phyloP scores from a whole-genome alignment of 2,329 filamentous ascomycete genomes.

The Chalara sp. region DNA sequence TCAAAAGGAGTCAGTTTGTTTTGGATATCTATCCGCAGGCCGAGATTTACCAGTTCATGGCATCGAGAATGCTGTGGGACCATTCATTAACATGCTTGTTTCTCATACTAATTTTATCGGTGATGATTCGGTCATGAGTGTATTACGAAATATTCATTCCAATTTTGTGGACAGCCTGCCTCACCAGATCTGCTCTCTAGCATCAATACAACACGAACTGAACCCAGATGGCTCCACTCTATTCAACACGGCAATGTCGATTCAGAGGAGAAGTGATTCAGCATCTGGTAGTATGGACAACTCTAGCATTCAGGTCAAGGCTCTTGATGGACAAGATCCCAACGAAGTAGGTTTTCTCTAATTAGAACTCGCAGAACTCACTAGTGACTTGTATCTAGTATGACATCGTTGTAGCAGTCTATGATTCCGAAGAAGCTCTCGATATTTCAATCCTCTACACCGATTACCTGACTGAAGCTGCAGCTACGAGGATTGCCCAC shows the following conservation, averaged over 20 bases:
- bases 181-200: slow-evolving; percentile 32
- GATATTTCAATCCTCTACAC: not conserved
- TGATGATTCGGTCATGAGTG: slow-evolving; percentile 18
- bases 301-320: not conserved
- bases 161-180: slow-evolving; percentile 27
- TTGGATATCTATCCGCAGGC: not conserved
- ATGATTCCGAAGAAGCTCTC: not conserved
- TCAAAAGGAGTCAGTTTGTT: not conserved
- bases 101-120: slow-evolving; percentile 15
- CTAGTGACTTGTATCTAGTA: not conserved
- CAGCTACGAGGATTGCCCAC: not conserved
- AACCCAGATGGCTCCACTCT: slow-evolving; percentile 1
- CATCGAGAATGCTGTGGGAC: not conserved
- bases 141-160: slow-evolving; percentile 21
- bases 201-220: slow-evolving; percentile 28
- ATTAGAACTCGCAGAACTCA: too few relatives aligned
- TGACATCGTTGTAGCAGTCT: not conserved
- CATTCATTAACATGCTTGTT: slow-evolving; percentile 25
- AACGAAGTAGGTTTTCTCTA: too few relatives aligned
- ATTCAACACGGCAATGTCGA: not conserved
- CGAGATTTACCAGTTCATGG: not conserved
- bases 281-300: not conserved
- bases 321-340: too few relatives aligned
- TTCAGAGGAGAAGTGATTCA: not conserved
- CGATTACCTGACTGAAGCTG: not conserved